Evolutionary conservation across 176 grass and related monocot species (phyloP), one percentile per base, ranked within the genome.

Genomic region (Calamus simplicifolius): DNA sequence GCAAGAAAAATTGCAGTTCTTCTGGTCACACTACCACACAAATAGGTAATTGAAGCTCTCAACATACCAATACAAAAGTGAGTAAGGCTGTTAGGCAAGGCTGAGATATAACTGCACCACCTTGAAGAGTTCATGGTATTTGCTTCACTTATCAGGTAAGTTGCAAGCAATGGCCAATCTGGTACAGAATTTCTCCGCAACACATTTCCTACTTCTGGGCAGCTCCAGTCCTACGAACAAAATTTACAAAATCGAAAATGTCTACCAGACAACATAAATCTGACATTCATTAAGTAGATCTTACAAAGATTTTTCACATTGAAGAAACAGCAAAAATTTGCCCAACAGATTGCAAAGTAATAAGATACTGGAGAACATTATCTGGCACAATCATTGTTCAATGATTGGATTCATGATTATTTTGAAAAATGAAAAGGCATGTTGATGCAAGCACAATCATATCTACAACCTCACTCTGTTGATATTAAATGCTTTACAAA

Each of bases 141-240:
- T 29, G 93, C 93, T 83, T 98, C 93, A 59, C 93, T 98, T 64
- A 92, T 89, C 51, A 98, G 81, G 67, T 98, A 83, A 29, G 84
- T 92, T 25, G 93, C 93, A n/a, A 98, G 61, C 78, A 92, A 76
- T 8, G 87, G 93, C 87, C 93, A 98, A 74, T 85, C 93, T 13
- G 93, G 93, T 63, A 98, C 93, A 1, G 84, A 88, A 68, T 89
- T 75, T 60, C 30, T 81, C 70, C 75, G 88, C 84, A 98, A 66
- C 57, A 85, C 76, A 57, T 88, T 68, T 3, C 84, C 93, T 0
- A 83, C 70, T 72, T 88, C 87, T 2, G 81, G 78, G 50, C 73
- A 57, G 31, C 75, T 68, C 93, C 93, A 98, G 29, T 92, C 87
- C 87, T 92, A 50, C n/a, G 50, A 78, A 16, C 59, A 27, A 29